Evolutionary conservation across 495 filamentous ascomycete genomes (phyloP), one percentile per base, ranked within the genome.

Genomic region (Apodospora peruviana): DNA sequence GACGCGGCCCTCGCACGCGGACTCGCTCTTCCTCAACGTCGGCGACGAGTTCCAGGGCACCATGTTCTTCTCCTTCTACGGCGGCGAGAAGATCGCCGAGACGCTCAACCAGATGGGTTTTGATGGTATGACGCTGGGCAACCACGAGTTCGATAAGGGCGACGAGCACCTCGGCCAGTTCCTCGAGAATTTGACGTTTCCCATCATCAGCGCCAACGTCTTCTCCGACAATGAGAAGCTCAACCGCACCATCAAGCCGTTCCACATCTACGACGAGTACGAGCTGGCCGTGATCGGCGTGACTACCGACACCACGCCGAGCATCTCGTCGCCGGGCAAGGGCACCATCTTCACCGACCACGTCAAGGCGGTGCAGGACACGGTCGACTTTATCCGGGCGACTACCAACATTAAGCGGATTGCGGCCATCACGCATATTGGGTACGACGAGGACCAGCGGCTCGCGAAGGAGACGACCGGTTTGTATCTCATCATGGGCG

Each of bases 11-110:
- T 59, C 51, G 4, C 70, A 81, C 52, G 67, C 69, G 29, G 75
- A 80, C 58, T 77, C 74, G 42, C 57, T 83, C 24, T 66, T 75
- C 43, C 58, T 83, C 16, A 81, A 81, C 46, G 70, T 68, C 1
- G 79, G 79, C 18, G 79, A 83, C 51, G 79, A 82, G 60, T 81
- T 82, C 59, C 77, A 81, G 52, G 77, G 79, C 24, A 82, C 79
- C 32, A 62, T 81, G 42, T 83, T 77, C 62, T 83, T 78, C 57
- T 68, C 64, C 40, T 78, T 68, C 53, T 81, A 81, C 47, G 71
- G 73, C 22, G 77, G 77, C n/a, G 74, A 79, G 63, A 82, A 81
- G 68, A 81, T 81, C 42, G 77, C 76, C 34, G 75, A 80, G 24
- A 79, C 77, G 9, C 63, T 83, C 43, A 82, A 83, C 45, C 71